Conservation (phyloP, 129 eudicot genomes). For the carrot (Daucus carota) region DNA sequence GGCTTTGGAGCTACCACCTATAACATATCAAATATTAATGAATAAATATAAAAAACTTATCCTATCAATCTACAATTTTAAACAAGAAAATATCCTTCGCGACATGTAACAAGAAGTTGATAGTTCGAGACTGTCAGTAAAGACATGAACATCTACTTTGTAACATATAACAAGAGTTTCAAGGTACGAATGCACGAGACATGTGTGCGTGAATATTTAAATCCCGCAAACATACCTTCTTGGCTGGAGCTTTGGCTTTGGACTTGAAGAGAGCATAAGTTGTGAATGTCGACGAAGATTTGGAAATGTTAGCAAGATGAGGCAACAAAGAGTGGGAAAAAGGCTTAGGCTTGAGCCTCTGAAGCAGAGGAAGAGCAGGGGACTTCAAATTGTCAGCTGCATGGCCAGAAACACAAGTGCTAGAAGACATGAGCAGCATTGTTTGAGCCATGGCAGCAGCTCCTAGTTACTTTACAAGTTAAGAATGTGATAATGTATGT, state of each 20-base stretch:
- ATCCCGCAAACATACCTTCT: constrained; percentile 40
- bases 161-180: neutral
- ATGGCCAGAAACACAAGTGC: constrained; percentile 27
- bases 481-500: neutral
- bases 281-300: constrained; percentile 19
- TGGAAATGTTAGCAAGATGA: constrained; percentile 18
- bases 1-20: constrained; percentile 39
- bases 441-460: constrained; percentile 58
- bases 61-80: too few relatives aligned
- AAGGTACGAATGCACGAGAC: neutral
- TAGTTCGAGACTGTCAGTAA: neutral
- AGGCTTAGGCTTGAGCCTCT: constrained; percentile 54
- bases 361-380: constrained; percentile 31
- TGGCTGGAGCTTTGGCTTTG: constrained; percentile 74
- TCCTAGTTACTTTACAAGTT: neutral
- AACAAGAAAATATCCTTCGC: neutral
- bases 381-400: constrained; percentile 10
- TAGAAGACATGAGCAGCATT: constrained; percentile 56
- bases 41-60: neutral
- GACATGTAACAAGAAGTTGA: too few relatives aligned
- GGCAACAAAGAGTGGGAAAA: constrained; percentile 39
- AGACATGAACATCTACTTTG: neutral
- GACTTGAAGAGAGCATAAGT: constrained; percentile 72
- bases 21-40: neutral
- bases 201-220: neutral